A percentile compares a stretch with the other conserved stretches of the same genome.
phyloP scores from a whole-genome alignment of 164 flowering plant species.

The Warburgia ugandensis region DNA sequence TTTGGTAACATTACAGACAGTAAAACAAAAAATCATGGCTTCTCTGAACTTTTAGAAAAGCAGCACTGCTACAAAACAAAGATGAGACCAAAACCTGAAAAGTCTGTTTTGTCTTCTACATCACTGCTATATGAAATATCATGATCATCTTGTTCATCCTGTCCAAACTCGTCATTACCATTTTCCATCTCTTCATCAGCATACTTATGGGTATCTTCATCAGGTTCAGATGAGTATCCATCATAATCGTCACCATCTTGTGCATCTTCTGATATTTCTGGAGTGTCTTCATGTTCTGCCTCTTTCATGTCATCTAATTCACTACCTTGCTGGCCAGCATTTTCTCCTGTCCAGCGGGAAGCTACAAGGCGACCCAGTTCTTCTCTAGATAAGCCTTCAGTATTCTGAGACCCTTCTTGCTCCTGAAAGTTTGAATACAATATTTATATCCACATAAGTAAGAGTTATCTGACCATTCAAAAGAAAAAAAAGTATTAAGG shows the following conservation, averaged over 20 bases:
- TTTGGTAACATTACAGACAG: background rate
- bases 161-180: constrained; percentile 34
- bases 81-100: constrained; percentile 81
- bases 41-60: too few relatives aligned
- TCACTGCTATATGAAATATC: constrained; percentile 39
- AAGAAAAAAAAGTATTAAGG: too few relatives aligned
- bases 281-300: constrained; percentile 28
- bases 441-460: too few relatives aligned
- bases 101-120: constrained; percentile 42
- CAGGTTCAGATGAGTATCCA: constrained; percentile 55
- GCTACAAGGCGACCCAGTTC: constrained; percentile 92
- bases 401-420: constrained; percentile 31
- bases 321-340: constrained; percentile 30
- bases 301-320: constrained; percentile 24
- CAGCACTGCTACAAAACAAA: too few relatives aligned
- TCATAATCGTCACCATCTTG: constrained; percentile 55
- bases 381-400: constrained; percentile 75
- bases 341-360: constrained; percentile 96
- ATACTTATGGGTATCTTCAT: constrained; percentile 45
- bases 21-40: too few relatives aligned
- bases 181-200: constrained; percentile 33
- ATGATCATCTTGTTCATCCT: constrained; percentile 47
- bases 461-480: too few relatives aligned
- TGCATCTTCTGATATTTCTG: too few relatives aligned
- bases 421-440: constrained; percentile 25